Evolutionary conservation across 306 rosid species (phyloP).

Genomic region (Heteromeles arbutifolia): DNA sequence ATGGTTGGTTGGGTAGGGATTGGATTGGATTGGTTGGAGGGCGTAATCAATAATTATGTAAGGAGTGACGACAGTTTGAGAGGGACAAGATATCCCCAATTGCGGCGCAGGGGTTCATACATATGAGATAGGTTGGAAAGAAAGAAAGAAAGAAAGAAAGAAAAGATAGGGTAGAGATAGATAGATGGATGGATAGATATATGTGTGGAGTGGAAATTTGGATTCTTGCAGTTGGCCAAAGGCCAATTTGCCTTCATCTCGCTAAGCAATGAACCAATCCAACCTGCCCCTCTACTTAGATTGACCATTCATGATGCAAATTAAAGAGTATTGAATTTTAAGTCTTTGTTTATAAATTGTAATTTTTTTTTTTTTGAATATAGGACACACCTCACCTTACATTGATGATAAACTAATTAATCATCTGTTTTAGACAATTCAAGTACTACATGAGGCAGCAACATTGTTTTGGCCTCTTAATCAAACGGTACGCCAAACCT

Average conservation of each 20-base stretch:
- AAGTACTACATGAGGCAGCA: no score
- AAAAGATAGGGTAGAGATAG: not conserved
- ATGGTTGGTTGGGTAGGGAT: no score
- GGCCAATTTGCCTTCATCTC: conserved; percentile 16
- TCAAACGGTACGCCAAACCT: no score
- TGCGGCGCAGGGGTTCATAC: conserved; percentile 25
- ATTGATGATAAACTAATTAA: no score
- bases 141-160: not conserved
- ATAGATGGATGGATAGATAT: no score
- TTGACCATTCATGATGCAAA: no score
- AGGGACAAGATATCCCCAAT: conserved; percentile 12
- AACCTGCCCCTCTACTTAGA: not conserved
- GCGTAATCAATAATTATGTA: not conserved
- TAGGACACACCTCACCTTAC: no score
- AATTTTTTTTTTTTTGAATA: no score
- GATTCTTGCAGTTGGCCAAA: conserved; percentile 17
- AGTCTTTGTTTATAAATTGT: no score
- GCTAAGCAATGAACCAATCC: not conserved
- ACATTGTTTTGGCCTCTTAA: no score
- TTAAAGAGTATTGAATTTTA: no score
- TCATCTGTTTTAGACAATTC: no score
- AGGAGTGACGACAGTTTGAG: conserved; percentile 7
- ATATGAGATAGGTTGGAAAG: not conserved
- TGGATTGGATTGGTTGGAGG: not conserved
- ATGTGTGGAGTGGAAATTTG: not conserved